phyloP scores from a whole-genome alignment of 2,329 filamentous ascomycete species.

The Chlorencoelia australis region DNA sequence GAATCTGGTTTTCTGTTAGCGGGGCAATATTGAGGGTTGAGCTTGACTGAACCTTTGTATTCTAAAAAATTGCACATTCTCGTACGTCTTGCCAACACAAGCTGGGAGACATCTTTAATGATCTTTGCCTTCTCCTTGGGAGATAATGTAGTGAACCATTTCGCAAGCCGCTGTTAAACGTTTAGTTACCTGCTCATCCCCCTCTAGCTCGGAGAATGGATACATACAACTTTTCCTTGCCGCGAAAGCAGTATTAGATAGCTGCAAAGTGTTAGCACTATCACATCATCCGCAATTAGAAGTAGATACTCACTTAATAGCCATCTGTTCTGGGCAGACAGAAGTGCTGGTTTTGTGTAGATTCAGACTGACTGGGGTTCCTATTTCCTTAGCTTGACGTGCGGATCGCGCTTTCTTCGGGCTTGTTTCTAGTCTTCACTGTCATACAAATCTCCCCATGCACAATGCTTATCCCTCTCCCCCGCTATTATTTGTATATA shows the following conservation, averaged over 20 bases:
- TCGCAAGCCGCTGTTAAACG: slow-evolving; percentile 72
- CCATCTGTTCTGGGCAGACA: too few relatives aligned
- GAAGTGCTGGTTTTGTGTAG: too few relatives aligned
- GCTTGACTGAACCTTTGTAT: slow-evolving; percentile 67
- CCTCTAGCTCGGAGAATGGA: slow-evolving; percentile 12
- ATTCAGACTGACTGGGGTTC: too few relatives aligned
- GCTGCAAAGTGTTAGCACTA: slow-evolving; percentile 38
- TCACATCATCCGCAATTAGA: not conserved
- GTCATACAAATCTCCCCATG: too few relatives aligned
- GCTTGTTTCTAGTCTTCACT: too few relatives aligned
- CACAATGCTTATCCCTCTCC: too few relatives aligned
- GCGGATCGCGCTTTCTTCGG: too few relatives aligned
- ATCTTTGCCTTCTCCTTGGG: slow-evolving; percentile 99
- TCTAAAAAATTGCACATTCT: slow-evolving; percentile 99
- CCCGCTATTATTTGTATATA: too few relatives aligned
- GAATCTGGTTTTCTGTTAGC: slow-evolving; percentile 52
- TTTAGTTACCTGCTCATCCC: slow-evolving; percentile 13
- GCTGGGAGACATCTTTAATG: slow-evolving; percentile 97
- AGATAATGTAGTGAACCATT: slow-evolving; percentile 98
- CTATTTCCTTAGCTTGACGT: too few relatives aligned
- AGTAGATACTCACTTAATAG: slow-evolving; percentile 37
- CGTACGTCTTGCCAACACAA: slow-evolving; percentile 88
- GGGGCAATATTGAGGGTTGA: not conserved
- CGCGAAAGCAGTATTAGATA: slow-evolving; percentile 95
- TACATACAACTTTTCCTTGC: slow-evolving; percentile 95